Evolutionary conservation across 1,284 basidiomycete species (phyloP).

Genomic region (Ustilago xerochloae): DNA sequence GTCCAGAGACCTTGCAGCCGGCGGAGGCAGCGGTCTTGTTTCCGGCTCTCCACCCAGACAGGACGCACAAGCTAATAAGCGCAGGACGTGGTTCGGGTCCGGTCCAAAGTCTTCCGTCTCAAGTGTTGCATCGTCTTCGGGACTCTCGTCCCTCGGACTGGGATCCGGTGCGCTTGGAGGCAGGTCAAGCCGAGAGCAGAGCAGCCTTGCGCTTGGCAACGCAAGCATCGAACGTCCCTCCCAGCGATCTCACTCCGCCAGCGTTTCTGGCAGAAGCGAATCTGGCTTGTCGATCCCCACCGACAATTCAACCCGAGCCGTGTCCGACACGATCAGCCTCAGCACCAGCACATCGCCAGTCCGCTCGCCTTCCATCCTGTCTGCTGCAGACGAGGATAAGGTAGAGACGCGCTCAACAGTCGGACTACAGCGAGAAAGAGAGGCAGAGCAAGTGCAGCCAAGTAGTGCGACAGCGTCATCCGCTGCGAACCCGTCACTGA

Average conservation of each 20-base stretch:
- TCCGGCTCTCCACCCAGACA: constrained; percentile 37
- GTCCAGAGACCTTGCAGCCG: constrained; percentile 41
- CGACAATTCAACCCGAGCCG: constrained; percentile 16
- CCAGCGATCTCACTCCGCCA: constrained; percentile 26
- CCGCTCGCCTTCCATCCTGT: background rate
- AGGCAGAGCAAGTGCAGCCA: background rate
- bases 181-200: constrained; percentile 42
- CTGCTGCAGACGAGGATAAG: background rate
- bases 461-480: no score
- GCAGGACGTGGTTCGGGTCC: constrained; percentile 47
- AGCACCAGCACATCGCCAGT: background rate
- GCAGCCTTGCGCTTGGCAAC: constrained; percentile 59
- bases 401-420: background rate
- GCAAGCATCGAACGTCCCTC: constrained; percentile 52
- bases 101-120: constrained; percentile 24
- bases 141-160: constrained; percentile 32
- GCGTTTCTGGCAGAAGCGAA: constrained; percentile 20
- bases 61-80: constrained; percentile 32
- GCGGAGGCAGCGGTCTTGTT: constrained; percentile 23
- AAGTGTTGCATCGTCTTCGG: constrained; percentile 29
- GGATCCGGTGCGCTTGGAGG: constrained; percentile 20
- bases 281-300: constrained; percentile 4
- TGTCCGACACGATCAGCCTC: constrained; percentile 15
- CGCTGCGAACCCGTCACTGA: constrained; percentile 22
- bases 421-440: background rate